Conservation (phyloP, 257 asterid species). For the Orobanche coerulescens region DNA sequence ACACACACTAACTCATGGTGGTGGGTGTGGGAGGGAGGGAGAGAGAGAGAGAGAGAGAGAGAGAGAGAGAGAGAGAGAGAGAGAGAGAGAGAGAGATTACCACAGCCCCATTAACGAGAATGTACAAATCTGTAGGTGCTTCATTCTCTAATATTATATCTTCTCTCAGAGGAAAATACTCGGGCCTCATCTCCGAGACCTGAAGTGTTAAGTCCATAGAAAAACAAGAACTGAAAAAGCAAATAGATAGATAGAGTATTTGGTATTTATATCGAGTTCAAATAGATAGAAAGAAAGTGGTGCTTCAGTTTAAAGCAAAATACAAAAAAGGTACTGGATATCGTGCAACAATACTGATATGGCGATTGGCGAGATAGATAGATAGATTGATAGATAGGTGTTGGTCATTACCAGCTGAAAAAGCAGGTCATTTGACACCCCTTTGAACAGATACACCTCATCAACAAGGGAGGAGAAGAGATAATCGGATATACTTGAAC, state of each 20-base stretch:
- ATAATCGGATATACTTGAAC: conserved; percentile 59
- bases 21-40: too few species aligned
- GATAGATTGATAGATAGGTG: too few species aligned
- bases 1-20: too few species aligned
- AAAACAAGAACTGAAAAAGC: not conserved
- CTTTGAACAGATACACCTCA: conserved; percentile 60
- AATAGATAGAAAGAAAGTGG: not conserved
- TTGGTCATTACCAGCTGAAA: conserved; percentile 67
- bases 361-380: too few species aligned
- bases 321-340: not conserved
- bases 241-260: not conserved
- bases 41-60: too few species aligned
- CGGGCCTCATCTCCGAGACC: conserved; percentile 73
- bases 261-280: not conserved
- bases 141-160: conserved; percentile 67
- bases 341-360: not conserved
- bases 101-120: conserved; percentile 61
- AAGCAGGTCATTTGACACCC: conserved; percentile 71
- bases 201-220: conserved; percentile 16
- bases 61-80: too few species aligned
- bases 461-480: conserved; percentile 65
- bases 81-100: conserved; percentile 31
- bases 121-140: conserved; percentile 66
- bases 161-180: conserved; percentile 67
- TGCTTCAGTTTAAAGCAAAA: not conserved